phyloP scores from a whole-genome alignment of 2,329 filamentous ascomycete species.

The Paecilomyces fulvus region DNA sequence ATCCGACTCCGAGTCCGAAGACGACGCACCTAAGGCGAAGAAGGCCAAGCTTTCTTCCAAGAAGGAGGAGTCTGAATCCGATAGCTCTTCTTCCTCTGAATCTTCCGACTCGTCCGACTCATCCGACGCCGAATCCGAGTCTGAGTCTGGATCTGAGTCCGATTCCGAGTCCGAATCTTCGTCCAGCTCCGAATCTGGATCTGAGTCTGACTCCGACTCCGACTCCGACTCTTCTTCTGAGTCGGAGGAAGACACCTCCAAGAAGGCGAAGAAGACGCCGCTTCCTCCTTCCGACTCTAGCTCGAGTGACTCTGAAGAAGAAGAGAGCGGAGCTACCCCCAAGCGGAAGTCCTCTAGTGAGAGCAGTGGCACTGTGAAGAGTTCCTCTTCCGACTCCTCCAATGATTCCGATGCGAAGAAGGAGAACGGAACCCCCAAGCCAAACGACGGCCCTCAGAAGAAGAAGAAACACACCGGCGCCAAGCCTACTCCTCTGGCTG shows the following conservation, averaged over 20 bases:
- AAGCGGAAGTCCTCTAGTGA: constrained; percentile 18
- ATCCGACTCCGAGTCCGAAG: constrained; percentile 31
- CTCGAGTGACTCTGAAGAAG: constrained; percentile 14
- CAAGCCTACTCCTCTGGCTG: constrained; percentile 65
- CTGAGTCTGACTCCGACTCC: constrained; percentile 9
- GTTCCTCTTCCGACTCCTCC: constrained; percentile 10
- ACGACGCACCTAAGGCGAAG: constrained; percentile 8
- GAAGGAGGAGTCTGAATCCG: constrained; percentile 11
- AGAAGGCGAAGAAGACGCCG: constrained; percentile 25
- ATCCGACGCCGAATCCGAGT: constrained; percentile 21
- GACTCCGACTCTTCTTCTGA: constrained; percentile 12
- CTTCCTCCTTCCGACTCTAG: constrained; percentile 21
- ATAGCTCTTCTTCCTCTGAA: constrained; percentile 17
- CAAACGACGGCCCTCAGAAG: constrained; percentile 21
- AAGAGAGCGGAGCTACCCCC: constrained; percentile 12
- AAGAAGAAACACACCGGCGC: constrained; percentile 39
- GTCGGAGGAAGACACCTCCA: constrained; percentile 17
- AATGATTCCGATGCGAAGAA: constrained; percentile 10
- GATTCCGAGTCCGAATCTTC: constrained; percentile 14
- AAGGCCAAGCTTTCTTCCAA: constrained; percentile 12
- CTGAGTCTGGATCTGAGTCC: constrained; percentile 19
- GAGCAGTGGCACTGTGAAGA: constrained; percentile 22
- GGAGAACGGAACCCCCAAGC: constrained; percentile 28
- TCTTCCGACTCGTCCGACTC: constrained; percentile 5
- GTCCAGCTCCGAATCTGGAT: constrained; percentile 7